These are phyloP conservation scores for Boletus sp. DNA, from an alignment of 1,284 basidiomycete species.

Conservation along the genomic window DNA sequence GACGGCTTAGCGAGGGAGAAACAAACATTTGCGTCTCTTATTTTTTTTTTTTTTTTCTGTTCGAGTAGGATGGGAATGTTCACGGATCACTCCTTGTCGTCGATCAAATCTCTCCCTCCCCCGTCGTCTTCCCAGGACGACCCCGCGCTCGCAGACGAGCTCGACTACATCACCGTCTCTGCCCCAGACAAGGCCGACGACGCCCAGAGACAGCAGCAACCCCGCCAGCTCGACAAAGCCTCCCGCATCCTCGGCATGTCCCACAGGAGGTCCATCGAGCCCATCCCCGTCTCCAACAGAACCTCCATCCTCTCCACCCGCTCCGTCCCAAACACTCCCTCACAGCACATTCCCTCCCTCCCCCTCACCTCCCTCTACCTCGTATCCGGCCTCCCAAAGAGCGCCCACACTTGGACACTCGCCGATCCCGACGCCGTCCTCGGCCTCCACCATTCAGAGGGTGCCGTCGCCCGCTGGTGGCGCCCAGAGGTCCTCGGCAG, in stretches of 20 bases:
- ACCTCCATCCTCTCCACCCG: constrained; percentile 74
- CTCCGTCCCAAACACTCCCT: constrained; percentile 58
- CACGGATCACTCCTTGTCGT: constrained; percentile 20
- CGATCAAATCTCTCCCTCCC: background rate
- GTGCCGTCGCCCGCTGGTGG: constrained; percentile 91
- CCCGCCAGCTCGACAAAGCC: constrained; percentile 50
- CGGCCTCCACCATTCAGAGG: constrained; percentile 81
- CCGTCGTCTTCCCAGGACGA: constrained; percentile 19
- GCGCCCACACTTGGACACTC: constrained; percentile 89
- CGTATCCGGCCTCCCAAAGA: constrained; percentile 79
- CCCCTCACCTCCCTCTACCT: constrained; percentile 81
- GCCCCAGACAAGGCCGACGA: constrained; percentile 27
- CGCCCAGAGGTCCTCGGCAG: constrained; percentile 89
- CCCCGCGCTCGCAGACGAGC: constrained; percentile 53
- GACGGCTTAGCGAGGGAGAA: too few relatives aligned
- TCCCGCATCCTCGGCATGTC: constrained; percentile 69
- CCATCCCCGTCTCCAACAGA: constrained; percentile 68
- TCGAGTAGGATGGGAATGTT: background rate
- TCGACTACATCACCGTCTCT: constrained; percentile 64
- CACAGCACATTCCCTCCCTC: constrained; percentile 53
- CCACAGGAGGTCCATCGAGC: constrained; percentile 74
- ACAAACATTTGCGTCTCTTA: too few relatives aligned
- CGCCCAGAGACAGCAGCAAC: background rate
- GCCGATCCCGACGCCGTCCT: constrained; percentile 84
- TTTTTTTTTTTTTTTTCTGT: constrained; percentile 3